phyloP scores from a whole-genome alignment of 2,329 filamentous ascomycete species.

The Talaromyces amestolkiae region DNA sequence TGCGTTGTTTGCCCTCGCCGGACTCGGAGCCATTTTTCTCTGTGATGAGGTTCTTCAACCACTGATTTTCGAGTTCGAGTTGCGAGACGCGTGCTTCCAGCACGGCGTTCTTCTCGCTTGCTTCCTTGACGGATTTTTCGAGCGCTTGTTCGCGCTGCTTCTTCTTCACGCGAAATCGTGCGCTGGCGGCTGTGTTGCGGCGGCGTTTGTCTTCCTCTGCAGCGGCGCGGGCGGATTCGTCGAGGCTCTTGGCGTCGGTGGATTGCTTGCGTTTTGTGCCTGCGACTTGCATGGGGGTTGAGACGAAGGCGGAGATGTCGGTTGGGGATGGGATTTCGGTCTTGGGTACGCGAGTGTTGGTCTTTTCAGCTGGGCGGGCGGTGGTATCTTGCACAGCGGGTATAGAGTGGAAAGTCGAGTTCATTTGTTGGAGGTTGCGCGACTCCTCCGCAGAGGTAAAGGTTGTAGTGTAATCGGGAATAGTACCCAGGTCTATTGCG shows the following conservation, averaged over 20 bases:
- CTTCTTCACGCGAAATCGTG: slow-evolving; percentile 91
- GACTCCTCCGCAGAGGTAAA: slow-evolving; percentile 29
- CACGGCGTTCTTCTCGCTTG: slow-evolving; percentile 71
- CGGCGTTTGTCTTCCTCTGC: slow-evolving; percentile 89
- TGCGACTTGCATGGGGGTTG: slow-evolving; percentile 21
- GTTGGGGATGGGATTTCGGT: slow-evolving; percentile 21
- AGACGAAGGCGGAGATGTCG: slow-evolving; percentile 16
- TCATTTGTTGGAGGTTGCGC: slow-evolving; percentile 19
- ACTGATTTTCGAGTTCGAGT: slow-evolving; percentile 80
- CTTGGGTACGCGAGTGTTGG: slow-evolving; percentile 12
- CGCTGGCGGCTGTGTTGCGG: slow-evolving; percentile 83
- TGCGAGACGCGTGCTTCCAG: slow-evolving; percentile 72
- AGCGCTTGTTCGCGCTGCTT: slow-evolving; percentile 89
- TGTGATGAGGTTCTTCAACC: slow-evolving; percentile 75
- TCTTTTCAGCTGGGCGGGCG: slow-evolving; percentile 6
- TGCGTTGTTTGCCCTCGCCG: slow-evolving; percentile 29
- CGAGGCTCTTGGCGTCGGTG: slow-evolving; percentile 53
- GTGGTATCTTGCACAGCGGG: slow-evolving; percentile 18
- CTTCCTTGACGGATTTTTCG: slow-evolving; percentile 77
- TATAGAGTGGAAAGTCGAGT: slow-evolving; percentile 10
- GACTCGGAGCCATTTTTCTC: slow-evolving; percentile 65
- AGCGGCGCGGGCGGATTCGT: slow-evolving; percentile 68
- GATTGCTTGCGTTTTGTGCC: slow-evolving; percentile 37
- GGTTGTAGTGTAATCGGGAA: slow-evolving; percentile 32
- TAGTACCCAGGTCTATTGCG: slow-evolving; percentile 33